These are phyloP conservation scores for Nakaseomyces bracarensis DNA, from an alignment of 1,139 yeast species.

Conservation along the genomic window DNA sequence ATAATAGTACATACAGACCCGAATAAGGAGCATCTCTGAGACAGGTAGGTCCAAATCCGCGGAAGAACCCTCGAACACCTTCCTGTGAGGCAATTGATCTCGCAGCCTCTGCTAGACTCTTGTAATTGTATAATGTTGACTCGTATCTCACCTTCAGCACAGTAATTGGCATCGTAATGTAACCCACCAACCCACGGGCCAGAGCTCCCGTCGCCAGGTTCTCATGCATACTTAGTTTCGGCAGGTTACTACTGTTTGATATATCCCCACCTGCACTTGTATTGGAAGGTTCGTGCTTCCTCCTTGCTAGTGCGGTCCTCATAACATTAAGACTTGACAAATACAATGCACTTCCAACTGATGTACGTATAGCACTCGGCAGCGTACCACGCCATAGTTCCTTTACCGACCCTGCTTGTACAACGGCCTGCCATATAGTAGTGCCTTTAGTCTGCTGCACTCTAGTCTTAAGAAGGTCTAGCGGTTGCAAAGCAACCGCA, in stretches of 20 bases:
- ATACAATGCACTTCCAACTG: constrained; percentile 84
- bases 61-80: constrained; percentile 63
- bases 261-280: neutral
- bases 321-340: constrained; percentile 60
- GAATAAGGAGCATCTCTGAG: constrained; percentile 95
- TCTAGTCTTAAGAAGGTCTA: constrained; percentile 82
- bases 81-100: constrained; percentile 45
- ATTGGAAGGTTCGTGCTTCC: constrained; percentile 9
- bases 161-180: constrained; percentile 95
- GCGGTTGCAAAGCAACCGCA: constrained; percentile 76
- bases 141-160: constrained; percentile 87
- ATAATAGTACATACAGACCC: constrained; percentile 78
- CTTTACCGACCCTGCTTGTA: constrained; percentile 39
- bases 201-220: constrained; percentile 72
- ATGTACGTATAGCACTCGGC: constrained; percentile 83
- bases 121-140: constrained; percentile 63
- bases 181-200: constrained; percentile 76
- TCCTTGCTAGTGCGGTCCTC: constrained; percentile 45
- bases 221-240: constrained; percentile 60
- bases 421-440: constrained; percentile 40
- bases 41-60: constrained; percentile 81
- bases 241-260: constrained; percentile 39
- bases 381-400: constrained; percentile 89
- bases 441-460: constrained; percentile 59
- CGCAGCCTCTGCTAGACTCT: constrained; percentile 55